phyloP scores from a whole-genome alignment of 2,329 filamentous ascomycete species.

The Xylaria hypoxylon region DNA sequence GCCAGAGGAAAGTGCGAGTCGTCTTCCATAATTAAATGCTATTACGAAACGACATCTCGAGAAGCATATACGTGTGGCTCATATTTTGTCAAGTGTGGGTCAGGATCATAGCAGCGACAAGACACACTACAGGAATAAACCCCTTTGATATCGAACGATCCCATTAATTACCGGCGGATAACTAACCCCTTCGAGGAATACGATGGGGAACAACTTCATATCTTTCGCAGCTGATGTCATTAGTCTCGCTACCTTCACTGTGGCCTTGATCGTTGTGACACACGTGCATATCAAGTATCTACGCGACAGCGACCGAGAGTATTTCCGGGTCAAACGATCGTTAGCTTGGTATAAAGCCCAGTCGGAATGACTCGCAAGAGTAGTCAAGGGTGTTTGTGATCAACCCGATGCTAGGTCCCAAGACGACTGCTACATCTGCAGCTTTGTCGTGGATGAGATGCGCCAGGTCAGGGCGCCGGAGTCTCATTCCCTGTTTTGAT shows the following conservation, averaged over 20 bases:
- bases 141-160: no score
- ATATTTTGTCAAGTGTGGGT: no score
- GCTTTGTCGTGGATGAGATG: slow-evolving; percentile 61
- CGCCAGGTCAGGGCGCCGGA: background rate
- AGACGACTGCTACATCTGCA: slow-evolving; percentile 61
- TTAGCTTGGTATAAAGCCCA: slow-evolving; percentile 64
- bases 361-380: slow-evolving; percentile 58
- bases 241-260: slow-evolving; percentile 61
- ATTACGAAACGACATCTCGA: no score
- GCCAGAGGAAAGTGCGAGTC: no score
- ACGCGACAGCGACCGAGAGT: slow-evolving; percentile 60
- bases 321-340: slow-evolving; percentile 60
- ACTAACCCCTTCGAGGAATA: background rate
- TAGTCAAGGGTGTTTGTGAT: slow-evolving; percentile 51
- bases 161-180: background rate
- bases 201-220: slow-evolving; percentile 48
- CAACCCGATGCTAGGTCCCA: slow-evolving; percentile 46
- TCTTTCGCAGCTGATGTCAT: slow-evolving; percentile 58
- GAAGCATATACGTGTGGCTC: no score
- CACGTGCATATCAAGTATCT: slow-evolving; percentile 60
- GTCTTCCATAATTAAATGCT: no score
- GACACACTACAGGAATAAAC: no score
- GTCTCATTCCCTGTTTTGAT: no score
- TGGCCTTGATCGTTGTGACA: slow-evolving; percentile 58
- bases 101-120: no score